Conservation (phyloP, 495 filamentous ascomycete genomes). For the Hypoxylon trugodes region DNA sequence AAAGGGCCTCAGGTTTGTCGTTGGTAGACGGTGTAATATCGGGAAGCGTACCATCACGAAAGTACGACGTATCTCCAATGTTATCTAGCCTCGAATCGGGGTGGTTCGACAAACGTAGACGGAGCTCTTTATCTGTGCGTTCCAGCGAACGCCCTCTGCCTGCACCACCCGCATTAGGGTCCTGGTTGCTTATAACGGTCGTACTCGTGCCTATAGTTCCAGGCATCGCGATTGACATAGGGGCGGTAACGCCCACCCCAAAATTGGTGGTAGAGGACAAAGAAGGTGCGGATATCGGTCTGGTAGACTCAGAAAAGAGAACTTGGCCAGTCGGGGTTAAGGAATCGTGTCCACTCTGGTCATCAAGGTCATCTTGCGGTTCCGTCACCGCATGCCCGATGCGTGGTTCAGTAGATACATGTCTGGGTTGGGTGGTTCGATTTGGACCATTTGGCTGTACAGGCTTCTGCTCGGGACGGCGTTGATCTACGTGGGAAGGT, state of each 20-base stretch:
- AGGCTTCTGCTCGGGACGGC: constrained; percentile 40
- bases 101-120: constrained; percentile 33
- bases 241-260: constrained; percentile 1
- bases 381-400: constrained; percentile 35
- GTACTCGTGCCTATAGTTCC: constrained; percentile 41
- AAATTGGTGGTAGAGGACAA: constrained; percentile 21
- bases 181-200: constrained; percentile 49
- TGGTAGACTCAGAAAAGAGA: constrained; percentile 26
- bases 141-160: constrained; percentile 51
- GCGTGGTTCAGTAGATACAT: constrained; percentile 32
- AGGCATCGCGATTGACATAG: constrained; percentile 34
- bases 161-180: constrained; percentile 42
- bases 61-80: constrained; percentile 47
- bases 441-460: constrained; percentile 31
- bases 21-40: constrained; percentile 24
- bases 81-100: constrained; percentile 40
- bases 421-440: constrained; percentile 20
- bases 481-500: constrained; percentile 32
- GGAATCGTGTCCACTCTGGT: constrained; percentile 41
- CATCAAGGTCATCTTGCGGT: constrained; percentile 43
- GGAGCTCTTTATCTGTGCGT: constrained; percentile 54
- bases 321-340: constrained; percentile 43
- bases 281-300: constrained; percentile 33
- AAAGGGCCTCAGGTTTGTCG: constrained; percentile 26
- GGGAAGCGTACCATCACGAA: constrained; percentile 11